phyloP scores from a whole-genome alignment of 345 rosid genomes.

The Gossypioides kirkii region DNA sequence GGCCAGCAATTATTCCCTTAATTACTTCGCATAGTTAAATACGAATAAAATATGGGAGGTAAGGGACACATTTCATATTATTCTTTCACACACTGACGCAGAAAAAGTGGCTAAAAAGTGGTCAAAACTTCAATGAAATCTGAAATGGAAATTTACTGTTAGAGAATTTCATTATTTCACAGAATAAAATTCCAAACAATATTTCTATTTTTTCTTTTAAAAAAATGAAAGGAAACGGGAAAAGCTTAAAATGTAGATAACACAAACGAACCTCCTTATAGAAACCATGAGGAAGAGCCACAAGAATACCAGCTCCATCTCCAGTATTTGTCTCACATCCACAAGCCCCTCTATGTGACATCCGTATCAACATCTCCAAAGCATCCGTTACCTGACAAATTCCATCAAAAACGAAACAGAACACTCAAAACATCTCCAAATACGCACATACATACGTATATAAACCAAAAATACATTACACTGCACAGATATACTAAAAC shows the following conservation, averaged over 20 bases:
- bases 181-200: neutral
- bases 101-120: neutral
- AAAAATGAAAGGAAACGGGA: neutral
- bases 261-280: slow-evolving; percentile 51
- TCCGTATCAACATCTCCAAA: slow-evolving; percentile 87
- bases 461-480: neutral
- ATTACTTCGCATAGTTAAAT: neutral
- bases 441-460: neutral
- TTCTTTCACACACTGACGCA: neutral
- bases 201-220: neutral
- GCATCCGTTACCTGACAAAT: slow-evolving; percentile 71
- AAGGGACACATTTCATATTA: neutral
- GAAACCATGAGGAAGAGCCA: slow-evolving; percentile 79
- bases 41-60: neutral
- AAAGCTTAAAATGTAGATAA: neutral
- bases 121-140: neutral
- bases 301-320: slow-evolving; percentile 97
- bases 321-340: slow-evolving; percentile 98
- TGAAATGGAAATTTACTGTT: neutral
- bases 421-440: neutral
- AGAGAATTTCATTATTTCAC: neutral
- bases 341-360: slow-evolving; percentile 98
- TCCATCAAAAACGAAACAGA: neutral
- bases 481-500: neutral
- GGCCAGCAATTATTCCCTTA: neutral